Percentiles rank a stretch among this genome's conserved stretches.
These are phyloP conservation scores for Hawksworthiomyces lignivorus DNA, from an alignment of 2,329 filamentous ascomycete genomes.

Conservation along the genomic window DNA sequence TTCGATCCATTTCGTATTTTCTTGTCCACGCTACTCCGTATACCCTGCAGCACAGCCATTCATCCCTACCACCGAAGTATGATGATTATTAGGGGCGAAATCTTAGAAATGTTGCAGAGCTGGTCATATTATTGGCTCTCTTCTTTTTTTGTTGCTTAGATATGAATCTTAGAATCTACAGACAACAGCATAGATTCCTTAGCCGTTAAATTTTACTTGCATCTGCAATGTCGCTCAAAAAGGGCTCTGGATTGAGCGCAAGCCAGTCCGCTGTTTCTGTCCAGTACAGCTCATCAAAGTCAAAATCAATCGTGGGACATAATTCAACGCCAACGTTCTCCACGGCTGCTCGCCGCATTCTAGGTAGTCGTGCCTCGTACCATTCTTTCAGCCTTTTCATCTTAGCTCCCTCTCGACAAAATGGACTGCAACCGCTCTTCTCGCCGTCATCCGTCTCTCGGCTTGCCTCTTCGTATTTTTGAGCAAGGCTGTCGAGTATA, in stretches of 20 bases:
- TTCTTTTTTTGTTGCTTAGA: too few species aligned
- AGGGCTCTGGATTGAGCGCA: background rate
- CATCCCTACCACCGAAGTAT: too few species aligned
- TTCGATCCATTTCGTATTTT: too few species aligned
- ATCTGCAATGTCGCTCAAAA: background rate
- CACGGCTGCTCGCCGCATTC: background rate
- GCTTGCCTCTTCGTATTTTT: slow-evolving; percentile 1
- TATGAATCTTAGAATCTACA: too few species aligned
- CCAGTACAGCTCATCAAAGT: background rate
- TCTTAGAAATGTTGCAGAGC: too few species aligned
- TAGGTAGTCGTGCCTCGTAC: background rate
- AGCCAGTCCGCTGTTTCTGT: background rate
- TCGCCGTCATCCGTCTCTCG: background rate
- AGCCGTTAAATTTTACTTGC: too few species aligned
- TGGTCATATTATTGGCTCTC: too few species aligned
- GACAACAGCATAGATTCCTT: too few species aligned
- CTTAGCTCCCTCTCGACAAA: background rate
- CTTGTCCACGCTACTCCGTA: too few species aligned
- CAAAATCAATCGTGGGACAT: background rate
- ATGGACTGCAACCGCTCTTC: background rate
- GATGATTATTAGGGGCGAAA: too few species aligned
- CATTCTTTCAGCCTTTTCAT: background rate
- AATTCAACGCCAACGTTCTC: background rate
- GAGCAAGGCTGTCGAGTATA: background rate
- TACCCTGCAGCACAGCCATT: too few species aligned